A percentile compares a stretch with the other conserved stretches of the same genome.
These are phyloP conservation scores for Zygnema circumcarinatum DNA, from an alignment of 139 green algal species.

Conservation along the genomic window DNA sequence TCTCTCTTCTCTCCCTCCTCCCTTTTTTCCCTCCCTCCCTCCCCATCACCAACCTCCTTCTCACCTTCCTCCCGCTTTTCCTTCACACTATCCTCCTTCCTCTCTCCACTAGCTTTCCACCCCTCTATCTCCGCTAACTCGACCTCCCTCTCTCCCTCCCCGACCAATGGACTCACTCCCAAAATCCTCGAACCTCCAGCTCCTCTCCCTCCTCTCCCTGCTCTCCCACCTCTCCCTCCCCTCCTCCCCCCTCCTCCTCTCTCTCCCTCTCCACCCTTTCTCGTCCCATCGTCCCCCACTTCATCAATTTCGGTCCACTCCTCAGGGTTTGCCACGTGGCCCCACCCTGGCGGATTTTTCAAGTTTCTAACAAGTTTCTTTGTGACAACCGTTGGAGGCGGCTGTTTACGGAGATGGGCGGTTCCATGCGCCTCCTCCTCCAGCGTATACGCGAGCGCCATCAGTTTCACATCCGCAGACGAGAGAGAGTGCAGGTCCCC, in stretches of 20 bases:
- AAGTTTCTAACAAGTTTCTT: not conserved
- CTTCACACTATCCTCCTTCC: too few species aligned
- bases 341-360: constrained; percentile 46
- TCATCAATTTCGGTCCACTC: constrained; percentile 52
- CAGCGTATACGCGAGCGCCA: constrained; percentile 82
- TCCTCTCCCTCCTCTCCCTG: not conserved
- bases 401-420: constrained; percentile 65
- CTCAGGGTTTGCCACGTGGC: constrained; percentile 42
- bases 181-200: constrained; percentile 21
- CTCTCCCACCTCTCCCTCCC: too few species aligned
- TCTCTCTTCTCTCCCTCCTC: not conserved
- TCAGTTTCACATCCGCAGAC: constrained; percentile 77
- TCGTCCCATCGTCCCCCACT: constrained; percentile 38
- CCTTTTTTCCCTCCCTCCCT: too few species aligned
- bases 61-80: too few species aligned
- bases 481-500: constrained; percentile 89
- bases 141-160: not conserved
- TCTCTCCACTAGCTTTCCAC: not conserved
- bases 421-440: constrained; percentile 75
- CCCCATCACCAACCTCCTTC: too few species aligned
- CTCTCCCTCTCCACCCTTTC: not conserved
- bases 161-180: constrained; percentile 23
- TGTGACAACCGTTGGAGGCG: not conserved
- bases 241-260: not conserved
- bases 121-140: not conserved